Evolutionary conservation across 306 rosid species (phyloP).

Genomic region (Glycine latifolia): DNA sequence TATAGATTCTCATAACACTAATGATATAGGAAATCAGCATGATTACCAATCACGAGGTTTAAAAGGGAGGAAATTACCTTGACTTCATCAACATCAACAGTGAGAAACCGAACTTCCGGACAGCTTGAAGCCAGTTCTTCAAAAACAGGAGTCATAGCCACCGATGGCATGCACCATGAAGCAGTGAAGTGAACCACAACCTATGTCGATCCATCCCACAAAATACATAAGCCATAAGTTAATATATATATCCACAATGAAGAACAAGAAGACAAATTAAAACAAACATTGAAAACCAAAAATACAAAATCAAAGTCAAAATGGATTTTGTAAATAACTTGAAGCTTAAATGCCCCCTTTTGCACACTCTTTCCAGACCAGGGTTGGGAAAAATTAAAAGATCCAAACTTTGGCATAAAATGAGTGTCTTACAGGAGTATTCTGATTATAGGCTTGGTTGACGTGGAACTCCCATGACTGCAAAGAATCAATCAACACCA

Average conservation of each 20-base stretch:
- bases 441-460: conserved; percentile 65
- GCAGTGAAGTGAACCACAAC: conserved; percentile 88
- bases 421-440: conserved; percentile 60
- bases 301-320: not conserved
- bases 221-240: conserved; percentile 2
- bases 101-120: conserved; percentile 76
- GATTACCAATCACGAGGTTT: not conserved
- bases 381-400: not conserved
- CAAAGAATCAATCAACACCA: conserved; percentile 67
- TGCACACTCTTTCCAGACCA: not conserved
- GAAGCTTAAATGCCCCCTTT: conserved; percentile 22
- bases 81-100: conserved; percentile 92
- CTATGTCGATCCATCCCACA: conserved; percentile 53
- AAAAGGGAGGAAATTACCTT: conserved; percentile 61
- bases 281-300: not conserved
- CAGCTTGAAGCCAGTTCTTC: conserved; percentile 74
- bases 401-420: conserved; percentile 12
- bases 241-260: not conserved
- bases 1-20: not conserved
- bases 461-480: conserved; percentile 74
- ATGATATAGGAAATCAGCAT: not conserved
- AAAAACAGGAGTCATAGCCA: conserved; percentile 79
- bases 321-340: not conserved
- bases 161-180: conserved; percentile 97
- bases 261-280: conserved; percentile 2